A percentile compares a stretch with the other conserved stretches of the same genome.
Conservation (phyloP, 495 filamentous ascomycete species). For the Penicillium ochrochloron region DNA sequence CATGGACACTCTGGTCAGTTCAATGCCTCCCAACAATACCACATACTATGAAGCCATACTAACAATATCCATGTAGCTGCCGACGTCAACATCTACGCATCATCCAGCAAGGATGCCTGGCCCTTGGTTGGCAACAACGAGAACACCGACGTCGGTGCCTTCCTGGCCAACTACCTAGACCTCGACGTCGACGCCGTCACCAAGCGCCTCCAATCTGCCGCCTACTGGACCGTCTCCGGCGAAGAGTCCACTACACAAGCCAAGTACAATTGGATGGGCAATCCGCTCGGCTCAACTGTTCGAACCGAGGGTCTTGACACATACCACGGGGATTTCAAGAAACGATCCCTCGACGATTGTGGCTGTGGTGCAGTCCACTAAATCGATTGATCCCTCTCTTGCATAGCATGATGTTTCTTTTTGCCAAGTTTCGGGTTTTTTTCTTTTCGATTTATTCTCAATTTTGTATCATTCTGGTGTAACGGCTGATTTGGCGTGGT, state of each 20-base stretch:
- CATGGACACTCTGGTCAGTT: conserved; percentile 77
- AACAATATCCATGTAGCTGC: conserved; percentile 51
- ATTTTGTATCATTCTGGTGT: background rate
- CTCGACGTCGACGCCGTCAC: conserved; percentile 80
- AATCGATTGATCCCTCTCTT: conserved; percentile 3
- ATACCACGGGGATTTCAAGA: conserved; percentile 57
- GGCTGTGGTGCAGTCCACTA: conserved; percentile 45
- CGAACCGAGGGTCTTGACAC: conserved; percentile 48
- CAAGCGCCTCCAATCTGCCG: conserved; percentile 67
- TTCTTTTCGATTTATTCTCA: background rate
- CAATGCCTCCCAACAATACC: background rate
- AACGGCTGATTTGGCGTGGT: background rate
- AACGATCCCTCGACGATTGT: conserved; percentile 45
- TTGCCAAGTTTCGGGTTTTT: background rate
- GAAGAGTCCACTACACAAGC: conserved; percentile 21
- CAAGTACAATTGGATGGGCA: conserved; percentile 49
- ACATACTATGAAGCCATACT: conserved; percentile 13
- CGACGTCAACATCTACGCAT: conserved; percentile 91
- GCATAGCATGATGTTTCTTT: background rate
- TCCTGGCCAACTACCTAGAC: conserved; percentile 77
- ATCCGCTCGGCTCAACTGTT: conserved; percentile 41
- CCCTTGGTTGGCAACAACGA: conserved; percentile 82
- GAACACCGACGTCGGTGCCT: conserved; percentile 89
- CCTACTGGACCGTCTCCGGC: conserved; percentile 27
- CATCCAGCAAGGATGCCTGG: conserved; percentile 49